Base-by-base conservation (phyloP, 106 monocot species). In the Ottelia alismoides region DNA sequence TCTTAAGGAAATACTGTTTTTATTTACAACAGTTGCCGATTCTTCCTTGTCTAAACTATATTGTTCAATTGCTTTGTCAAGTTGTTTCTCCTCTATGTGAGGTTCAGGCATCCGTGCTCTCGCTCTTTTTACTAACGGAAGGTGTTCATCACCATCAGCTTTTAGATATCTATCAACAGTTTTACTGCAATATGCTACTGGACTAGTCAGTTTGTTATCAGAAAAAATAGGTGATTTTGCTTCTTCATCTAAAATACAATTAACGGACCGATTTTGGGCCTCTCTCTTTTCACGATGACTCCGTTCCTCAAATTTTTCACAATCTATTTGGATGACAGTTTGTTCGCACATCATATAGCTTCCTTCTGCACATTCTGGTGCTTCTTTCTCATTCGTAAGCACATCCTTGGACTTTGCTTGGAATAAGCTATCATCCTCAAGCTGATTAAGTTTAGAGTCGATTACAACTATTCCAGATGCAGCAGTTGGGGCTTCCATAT, bases 101-200 rank as follows among this genome's bases (percentile, higher is more conserved):
- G 71, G 49, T 25, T 81, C 83, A 10, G 72, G 73, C 98, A 86
- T 86, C 3, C 98, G 62, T 14, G 82, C 83, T 55, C 98, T 85
- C 53, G 98, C 98, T 76, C 98, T 82, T 75, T 99, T 99, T 58
- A 99, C 90, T 67, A 90, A 64, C 49, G 98, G 98, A 31, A 99
- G 82, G 70, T 99, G 90, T 52, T 86, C 77, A 65, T 99, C 98
- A 50, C 98, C 90, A 78, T 86, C 74, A 25, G 70, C 65, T 27
- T 75, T 79, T 45, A 17, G 56, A 72, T 40, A 12, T 53, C 28
- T 71, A 16, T 72, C 65, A 67, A 32, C 54, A 51, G 53, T 24
- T 31, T 60, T 72, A 45, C 68, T 67, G 21, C 35, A 46, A 43
- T n/a, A 43, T 43, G 40, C 40, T 43, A 43, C 6, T 7, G 40